Evolutionary conservation across 2,329 filamentous ascomycete species (phyloP).

Genomic region (Ophiognomonia clavigignenti-juglandacearum): DNA sequence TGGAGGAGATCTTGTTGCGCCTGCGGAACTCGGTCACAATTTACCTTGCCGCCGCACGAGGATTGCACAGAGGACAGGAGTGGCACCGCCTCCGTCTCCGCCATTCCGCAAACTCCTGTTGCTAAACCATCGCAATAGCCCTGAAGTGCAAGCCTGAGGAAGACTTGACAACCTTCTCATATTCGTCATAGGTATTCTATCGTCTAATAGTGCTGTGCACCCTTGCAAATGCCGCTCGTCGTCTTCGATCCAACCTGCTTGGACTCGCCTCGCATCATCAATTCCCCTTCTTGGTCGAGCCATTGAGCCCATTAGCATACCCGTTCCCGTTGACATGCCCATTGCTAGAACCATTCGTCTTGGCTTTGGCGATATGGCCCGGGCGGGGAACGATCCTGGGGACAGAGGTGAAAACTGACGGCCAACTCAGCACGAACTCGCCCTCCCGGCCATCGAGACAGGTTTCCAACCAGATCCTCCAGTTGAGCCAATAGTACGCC

Average conservation of each 20-base stretch:
- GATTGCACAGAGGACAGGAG: too few relatives aligned
- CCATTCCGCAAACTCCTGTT: too few relatives aligned
- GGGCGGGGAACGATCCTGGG: constrained; percentile 38
- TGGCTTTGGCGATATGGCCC: neutral
- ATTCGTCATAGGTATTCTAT: too few relatives aligned
- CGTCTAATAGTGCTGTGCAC: too few relatives aligned
- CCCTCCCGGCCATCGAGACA: constrained; percentile 70
- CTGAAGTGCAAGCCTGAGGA: too few relatives aligned
- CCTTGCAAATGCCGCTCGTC: too few relatives aligned
- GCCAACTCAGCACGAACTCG: constrained; percentile 68
- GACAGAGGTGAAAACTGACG: constrained; percentile 50
- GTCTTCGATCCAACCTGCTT: neutral
- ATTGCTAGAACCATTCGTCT: neutral
- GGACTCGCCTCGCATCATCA: neutral
- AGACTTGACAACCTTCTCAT: too few relatives aligned
- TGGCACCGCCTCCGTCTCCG: too few relatives aligned
- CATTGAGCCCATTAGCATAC: neutral
- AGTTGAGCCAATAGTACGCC: constrained; percentile 79
- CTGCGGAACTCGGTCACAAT: too few relatives aligned
- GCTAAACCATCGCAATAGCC: too few relatives aligned
- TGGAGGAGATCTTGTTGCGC: too few relatives aligned
- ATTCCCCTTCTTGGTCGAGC: constrained; percentile 9
- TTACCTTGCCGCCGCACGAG: too few relatives aligned
- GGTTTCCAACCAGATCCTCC: constrained; percentile 77
- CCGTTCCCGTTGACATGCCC: neutral